Percentiles rank a stretch among this genome's conserved stretches.
phyloP scores from a whole-genome alignment of 2,329 filamentous ascomycete genomes.

The Alternaria brassicae region DNA sequence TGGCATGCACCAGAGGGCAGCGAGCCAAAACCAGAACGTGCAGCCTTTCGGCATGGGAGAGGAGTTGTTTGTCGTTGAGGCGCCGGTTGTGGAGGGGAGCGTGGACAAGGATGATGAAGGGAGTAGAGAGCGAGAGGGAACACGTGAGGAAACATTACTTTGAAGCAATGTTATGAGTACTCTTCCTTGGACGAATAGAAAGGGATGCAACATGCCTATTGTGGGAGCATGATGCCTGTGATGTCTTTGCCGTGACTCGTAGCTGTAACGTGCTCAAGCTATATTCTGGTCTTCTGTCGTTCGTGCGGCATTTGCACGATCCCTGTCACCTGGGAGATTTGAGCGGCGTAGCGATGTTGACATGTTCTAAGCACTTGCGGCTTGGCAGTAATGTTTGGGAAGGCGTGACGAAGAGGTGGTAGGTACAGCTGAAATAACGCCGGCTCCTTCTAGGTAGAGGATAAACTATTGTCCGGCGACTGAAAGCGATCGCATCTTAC shows the following conservation, averaged over 20 bases:
- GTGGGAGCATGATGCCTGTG: neutral
- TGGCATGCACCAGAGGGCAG: constrained; percentile 12
- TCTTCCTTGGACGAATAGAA: neutral
- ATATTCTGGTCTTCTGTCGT: neutral
- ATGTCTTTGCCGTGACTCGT: neutral
- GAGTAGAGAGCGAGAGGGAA: neutral
- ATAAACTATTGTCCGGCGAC: neutral
- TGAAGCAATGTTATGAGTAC: neutral
- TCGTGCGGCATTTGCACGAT: neutral
- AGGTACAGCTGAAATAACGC: neutral
- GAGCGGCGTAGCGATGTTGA: too few relatives aligned
- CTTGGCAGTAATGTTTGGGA: neutral
- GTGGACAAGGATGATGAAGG: neutral
- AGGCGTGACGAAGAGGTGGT: neutral
- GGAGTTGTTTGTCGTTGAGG: constrained; percentile 42
- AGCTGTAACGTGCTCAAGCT: neutral
- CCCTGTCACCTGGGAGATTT: neutral
- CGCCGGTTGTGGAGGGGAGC: constrained; percentile 24
- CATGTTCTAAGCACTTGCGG: neutral
- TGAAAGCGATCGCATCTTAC: neutral
- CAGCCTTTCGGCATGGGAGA: constrained; percentile 16
- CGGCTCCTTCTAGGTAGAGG: neutral
- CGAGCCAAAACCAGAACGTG: constrained; percentile 7
- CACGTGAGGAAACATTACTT: neutral
- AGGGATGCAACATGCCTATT: neutral